Evolutionary conservation across 2,329 filamentous ascomycete species (phyloP), one percentile per base, ranked within the genome.

Genomic region (Hymenotorrendiella dingleyae): DNA sequence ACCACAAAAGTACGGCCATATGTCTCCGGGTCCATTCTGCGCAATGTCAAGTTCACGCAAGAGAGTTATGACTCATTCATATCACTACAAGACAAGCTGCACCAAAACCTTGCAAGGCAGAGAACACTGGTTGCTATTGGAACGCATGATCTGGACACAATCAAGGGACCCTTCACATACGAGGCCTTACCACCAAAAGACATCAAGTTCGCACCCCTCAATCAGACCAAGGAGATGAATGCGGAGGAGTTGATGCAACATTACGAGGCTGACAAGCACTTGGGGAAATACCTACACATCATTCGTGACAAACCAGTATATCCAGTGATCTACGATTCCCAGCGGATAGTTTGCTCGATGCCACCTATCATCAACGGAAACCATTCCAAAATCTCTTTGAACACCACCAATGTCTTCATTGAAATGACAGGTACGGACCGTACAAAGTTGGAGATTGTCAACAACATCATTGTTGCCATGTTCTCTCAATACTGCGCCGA

Each of bases 321-420:
- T 64, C 93, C 93, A 17, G 89, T 94, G 60, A 94, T 98, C 61
- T 91, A 89, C 65, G 93, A 98, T 64, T 78, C 87, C 40, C 86
- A 95, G 62, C 76, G 81, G 32, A 80, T 78, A 33, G 89, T 98
- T 26, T 91, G 93, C 68, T 97, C 91, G 6, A 74, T 98, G 58
- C 93, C 93, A 1, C 93, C 93, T 14, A 97, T 98, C 58, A 98
- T 98, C 73, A 98, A 98, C 70, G 81, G 90, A 58, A 80, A 98
- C 60, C 90, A 93, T 68, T 96, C 90, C 59, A 98, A 98, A 69
- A 98, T 98, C 63, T 88, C 82, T 6, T 70, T 94, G 33, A 71
- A 94, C 62, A 97, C 90, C 45, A 91, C 78, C 61, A 96, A 98
- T 60, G 80, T 98, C 60, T 86, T 98, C 67, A 94, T 98, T 64